Evolutionary conservation across 2,329 filamentous ascomycete species (phyloP).

Genomic region (Fusarium papillatum): DNA sequence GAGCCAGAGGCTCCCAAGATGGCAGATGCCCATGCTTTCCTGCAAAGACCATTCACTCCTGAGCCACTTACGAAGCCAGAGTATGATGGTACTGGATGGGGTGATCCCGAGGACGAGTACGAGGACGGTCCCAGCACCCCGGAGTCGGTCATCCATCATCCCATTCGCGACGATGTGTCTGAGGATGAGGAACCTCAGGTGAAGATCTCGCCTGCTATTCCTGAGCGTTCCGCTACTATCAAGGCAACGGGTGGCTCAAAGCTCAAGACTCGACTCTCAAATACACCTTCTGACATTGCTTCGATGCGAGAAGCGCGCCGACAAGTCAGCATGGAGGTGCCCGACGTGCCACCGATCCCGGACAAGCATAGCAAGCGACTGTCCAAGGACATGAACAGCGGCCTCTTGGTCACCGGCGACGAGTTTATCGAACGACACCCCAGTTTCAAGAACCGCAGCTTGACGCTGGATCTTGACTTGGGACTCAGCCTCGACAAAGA

Average conservation of each 20-base stretch:
- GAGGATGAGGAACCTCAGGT: constrained; percentile 58
- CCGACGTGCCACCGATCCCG: constrained; percentile 71
- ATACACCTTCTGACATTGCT: constrained; percentile 86
- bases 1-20: constrained; percentile 48
- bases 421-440: constrained; percentile 72
- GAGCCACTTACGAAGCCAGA: constrained; percentile 69
- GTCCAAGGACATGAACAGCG: constrained; percentile 61
- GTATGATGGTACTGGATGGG: constrained; percentile 75
- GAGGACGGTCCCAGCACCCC: constrained; percentile 80
- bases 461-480: constrained; percentile 85
- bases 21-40: constrained; percentile 51
- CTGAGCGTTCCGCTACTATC: constrained; percentile 89
- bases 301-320: constrained; percentile 90
- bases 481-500: constrained; percentile 91
- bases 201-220: constrained; percentile 74
- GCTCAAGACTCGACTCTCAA: constrained; percentile 89
- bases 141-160: constrained; percentile 90
- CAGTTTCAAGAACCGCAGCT: constrained; percentile 85
- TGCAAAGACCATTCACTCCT: constrained; percentile 63
- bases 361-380: constrained; percentile 70
- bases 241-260: constrained; percentile 88
- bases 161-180: constrained; percentile 58
- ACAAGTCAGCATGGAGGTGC: constrained; percentile 83
- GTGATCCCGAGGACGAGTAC: constrained; percentile 64
- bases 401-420: constrained; percentile 50